Base-by-base conservation (phyloP, 148 eudicot genomes). In the Camellia japonica region DNA sequence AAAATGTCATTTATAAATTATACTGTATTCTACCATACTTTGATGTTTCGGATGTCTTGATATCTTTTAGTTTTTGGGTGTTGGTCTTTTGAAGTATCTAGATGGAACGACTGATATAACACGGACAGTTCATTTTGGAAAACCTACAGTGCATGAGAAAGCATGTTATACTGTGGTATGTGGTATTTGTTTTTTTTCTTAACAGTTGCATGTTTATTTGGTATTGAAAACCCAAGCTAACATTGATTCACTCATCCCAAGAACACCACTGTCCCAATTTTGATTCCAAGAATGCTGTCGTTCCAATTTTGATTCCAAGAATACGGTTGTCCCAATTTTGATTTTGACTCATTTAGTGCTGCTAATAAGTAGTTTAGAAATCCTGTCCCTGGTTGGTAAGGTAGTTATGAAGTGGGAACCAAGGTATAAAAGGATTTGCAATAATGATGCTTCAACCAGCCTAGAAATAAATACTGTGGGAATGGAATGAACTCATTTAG, bases 91-190 rank as follows among this genome's bases (percentile, higher is more conserved):
- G 74, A 82, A 96, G 99, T 96, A 96, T 87, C 88, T 87, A 76
- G 98, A 96, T 86, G 99, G 99, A 82, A 96, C 98, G 79, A 96
- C 99, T 73, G 97, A 96, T 82, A 93, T 96, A 73, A 93, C 99
- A 68, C 86, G 99, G 83, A 93, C 99, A 30, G 95, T 93, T 80
- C 99, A 96, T 88, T 96, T 96, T 81, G 99, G 98, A 74, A 83
- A 83, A 77, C 98, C 99, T 75, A 89, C 98, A 59, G 85, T 88
- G 78, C 99, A 96, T 93, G 97, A 93, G 81, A 93, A 93, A 87
- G 85, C 91, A 78, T 96, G 98, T 87, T 96, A 92, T 81, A 96
- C 99, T 58, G 94, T 88, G 88, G 99, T 93, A 90, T 4, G 97
- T 85, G 42, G 71, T 80, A 19, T 61, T 59, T 79, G 2, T 52